phyloP scores from a whole-genome alignment of 1,139 yeast genomes.

The Sugiyamaella xylanicola region DNA sequence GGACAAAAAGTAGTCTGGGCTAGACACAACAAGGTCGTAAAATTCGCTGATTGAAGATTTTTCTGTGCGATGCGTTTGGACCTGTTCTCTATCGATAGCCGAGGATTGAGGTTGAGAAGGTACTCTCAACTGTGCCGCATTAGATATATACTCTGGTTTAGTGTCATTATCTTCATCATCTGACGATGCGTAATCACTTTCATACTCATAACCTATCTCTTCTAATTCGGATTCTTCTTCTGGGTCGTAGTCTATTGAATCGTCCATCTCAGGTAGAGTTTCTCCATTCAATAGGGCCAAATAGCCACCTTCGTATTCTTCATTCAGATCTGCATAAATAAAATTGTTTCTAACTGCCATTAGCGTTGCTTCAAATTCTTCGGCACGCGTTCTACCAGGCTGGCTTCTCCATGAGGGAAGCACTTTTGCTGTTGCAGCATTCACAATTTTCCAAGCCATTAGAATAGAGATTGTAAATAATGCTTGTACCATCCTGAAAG shows the following conservation, averaged over 20 bases:
- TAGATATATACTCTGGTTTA: slow-evolving; percentile 12
- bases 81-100: slow-evolving; percentile 13
- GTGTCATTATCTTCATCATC: slow-evolving; percentile 25
- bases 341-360: slow-evolving; percentile 24
- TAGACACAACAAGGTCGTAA: slow-evolving; percentile 31
- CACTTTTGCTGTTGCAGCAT: slow-evolving; percentile 6
- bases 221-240: slow-evolving; percentile 25
- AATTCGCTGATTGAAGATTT: slow-evolving; percentile 25
- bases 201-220: slow-evolving; percentile 25
- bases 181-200: slow-evolving; percentile 21
- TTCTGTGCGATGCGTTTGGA: slow-evolving; percentile 4
- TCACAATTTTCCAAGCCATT: slow-evolving; percentile 19
- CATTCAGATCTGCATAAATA: slow-evolving; percentile 27
- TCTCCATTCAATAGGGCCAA: slow-evolving; percentile 30
- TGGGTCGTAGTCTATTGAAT: slow-evolving; percentile 32
- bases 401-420: slow-evolving; percentile 11
- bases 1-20: slow-evolving; percentile 30
- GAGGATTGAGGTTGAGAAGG: slow-evolving; percentile 11
- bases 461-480: slow-evolving; percentile 19
- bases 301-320: slow-evolving; percentile 27
- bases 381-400: slow-evolving; percentile 7
- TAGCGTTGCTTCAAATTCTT: slow-evolving; percentile 20
- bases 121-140: slow-evolving; percentile 13
- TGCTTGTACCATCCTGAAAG: slow-evolving; percentile 29
- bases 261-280: slow-evolving; percentile 34